Base-by-base conservation (phyloP, 495 filamentous ascomycete genomes). In the Cudoniella acicularis region DNA sequence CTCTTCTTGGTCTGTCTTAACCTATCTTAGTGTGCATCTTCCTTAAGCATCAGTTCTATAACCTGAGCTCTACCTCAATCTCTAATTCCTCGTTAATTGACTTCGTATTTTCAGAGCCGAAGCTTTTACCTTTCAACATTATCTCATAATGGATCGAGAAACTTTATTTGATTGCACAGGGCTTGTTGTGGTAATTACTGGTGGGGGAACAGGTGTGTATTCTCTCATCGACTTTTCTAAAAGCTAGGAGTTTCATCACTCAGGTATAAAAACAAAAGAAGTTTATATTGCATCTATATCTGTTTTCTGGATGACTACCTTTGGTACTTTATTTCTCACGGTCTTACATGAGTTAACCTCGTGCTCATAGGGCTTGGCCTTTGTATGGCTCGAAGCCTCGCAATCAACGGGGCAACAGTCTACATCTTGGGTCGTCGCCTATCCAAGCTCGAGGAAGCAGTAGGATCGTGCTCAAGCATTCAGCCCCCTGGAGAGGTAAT, bases 341-440 rank as follows among this genome's bases (percentile, higher is more conserved):
- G n/a, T n/a, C n/a, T n/a, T n/a, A n/a, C n/a, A n/a, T n/a, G n/a
- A n/a, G n/a, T n/a, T n/a, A n/a, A n/a, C n/a, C n/a, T n/a, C n/a
- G n/a, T n/a, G n/a, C n/a, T 27, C 1, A 3, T 49, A 85, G 86
- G 86, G 6, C 83, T 89, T 60, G 86, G 86, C 6, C 69, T 78
- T 1, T 79, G 78, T 68, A 87, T 88, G 75, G 77, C 87, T 0
- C 76, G 75, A 51, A 83, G 83, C 25, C 81, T 91, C 9, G 84
- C 76, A 3, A 36, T 59, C 52, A 83, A 85, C 61, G 87, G 87
- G 10, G 87, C 87, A 1, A 55, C 69, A 8, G 80, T 91, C 50
- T 91, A 87, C 75, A 82, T 91, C 62, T 64, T 88, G 43, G 86
- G 85, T 21, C 77, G 87, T 1, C 76, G 85, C n/a, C 60, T 71